phyloP scores from a whole-genome alignment of 495 filamentous ascomycete genomes.

The Penicillium cinerascens region DNA sequence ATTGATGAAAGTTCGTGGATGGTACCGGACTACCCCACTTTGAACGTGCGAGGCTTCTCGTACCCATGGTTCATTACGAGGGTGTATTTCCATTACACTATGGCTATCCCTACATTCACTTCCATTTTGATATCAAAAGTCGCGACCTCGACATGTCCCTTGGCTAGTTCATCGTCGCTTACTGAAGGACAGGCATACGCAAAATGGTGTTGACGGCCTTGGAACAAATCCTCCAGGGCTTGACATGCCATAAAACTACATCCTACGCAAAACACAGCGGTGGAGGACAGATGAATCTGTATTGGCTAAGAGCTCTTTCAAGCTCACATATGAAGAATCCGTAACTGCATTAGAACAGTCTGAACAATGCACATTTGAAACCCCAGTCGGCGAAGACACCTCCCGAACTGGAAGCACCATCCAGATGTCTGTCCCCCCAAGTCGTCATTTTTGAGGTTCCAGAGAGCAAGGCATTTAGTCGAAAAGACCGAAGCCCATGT shows the following conservation, averaged over 20 bases:
- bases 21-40: background rate
- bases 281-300: constrained; percentile 39
- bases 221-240: background rate
- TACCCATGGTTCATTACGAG: background rate
- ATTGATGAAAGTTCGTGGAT: background rate
- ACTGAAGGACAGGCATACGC: background rate
- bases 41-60: background rate
- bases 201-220: background rate
- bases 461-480: constrained; percentile 56
- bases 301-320: constrained; percentile 43
- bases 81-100: background rate
- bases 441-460: constrained; percentile 26
- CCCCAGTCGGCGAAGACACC: constrained; percentile 28
- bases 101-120: background rate
- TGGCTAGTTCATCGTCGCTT: background rate
- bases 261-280: constrained; percentile 9
- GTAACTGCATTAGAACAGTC: constrained; percentile 44
- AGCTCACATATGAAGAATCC: constrained; percentile 40
- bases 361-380: constrained; percentile 33
- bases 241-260: constrained; percentile 1
- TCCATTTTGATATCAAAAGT: background rate
- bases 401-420: constrained; percentile 33
- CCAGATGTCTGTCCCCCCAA: constrained; percentile 39
- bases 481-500: constrained; percentile 99
- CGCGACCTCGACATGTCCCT: background rate